phyloP scores from a whole-genome alignment of 495 filamentous ascomycete species.

The Penicillium fimorum region DNA sequence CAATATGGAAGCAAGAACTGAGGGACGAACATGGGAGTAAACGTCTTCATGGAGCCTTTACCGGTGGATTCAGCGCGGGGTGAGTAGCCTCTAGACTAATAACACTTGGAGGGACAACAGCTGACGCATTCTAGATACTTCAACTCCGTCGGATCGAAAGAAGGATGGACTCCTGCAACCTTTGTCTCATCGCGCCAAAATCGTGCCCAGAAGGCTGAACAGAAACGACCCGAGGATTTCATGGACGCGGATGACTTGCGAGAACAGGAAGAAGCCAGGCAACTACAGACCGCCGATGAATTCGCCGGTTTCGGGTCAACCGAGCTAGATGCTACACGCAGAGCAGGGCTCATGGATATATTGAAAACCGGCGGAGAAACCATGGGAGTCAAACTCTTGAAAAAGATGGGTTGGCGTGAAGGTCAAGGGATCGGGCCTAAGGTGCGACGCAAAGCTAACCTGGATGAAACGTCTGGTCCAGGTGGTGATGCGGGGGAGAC shows the following conservation, averaged over 20 bases:
- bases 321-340: conserved; percentile 51
- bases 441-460: conserved; percentile 69
- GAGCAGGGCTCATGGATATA: conserved; percentile 69
- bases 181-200: conserved; percentile 89
- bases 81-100: conserved; percentile 41
- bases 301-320: conserved; percentile 79
- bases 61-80: conserved; percentile 95
- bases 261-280: conserved; percentile 74
- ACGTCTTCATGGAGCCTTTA: conserved; percentile 93
- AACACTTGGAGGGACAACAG: neutral
- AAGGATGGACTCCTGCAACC: conserved; percentile 90
- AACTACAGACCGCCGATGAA: conserved; percentile 64
- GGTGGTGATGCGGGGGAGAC: conserved; percentile 46
- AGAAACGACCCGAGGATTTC: conserved; percentile 80
- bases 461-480: conserved; percentile 52
- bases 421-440: conserved; percentile 92
- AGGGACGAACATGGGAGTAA: conserved; percentile 90
- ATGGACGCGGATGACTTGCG: conserved; percentile 98
- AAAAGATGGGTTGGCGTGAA: conserved; percentile 94
- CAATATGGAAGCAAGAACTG: conserved; percentile 96
- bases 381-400: conserved; percentile 83
- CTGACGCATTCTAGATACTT: conserved; percentile 66
- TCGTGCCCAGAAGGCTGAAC: conserved; percentile 63
- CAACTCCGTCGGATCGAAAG: conserved; percentile 96
- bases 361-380: conserved; percentile 76